These are phyloP conservation scores for Xylariaceae sp. DNA, from an alignment of 2,329 filamentous ascomycete species.

Conservation along the genomic window DNA sequence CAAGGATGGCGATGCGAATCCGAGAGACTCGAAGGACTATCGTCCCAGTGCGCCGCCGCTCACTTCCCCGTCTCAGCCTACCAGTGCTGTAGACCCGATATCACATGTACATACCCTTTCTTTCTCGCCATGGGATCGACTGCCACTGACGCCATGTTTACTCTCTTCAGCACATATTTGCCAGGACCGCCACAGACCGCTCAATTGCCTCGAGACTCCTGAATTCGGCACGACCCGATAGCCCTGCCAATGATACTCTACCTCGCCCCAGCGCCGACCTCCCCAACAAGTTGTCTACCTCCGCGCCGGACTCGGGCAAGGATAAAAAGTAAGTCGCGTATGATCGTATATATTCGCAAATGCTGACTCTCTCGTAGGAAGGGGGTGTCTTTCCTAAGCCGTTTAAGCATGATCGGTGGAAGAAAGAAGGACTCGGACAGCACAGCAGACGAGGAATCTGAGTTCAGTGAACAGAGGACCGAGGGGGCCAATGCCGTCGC, in stretches of 20 bases:
- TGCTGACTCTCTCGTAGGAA: constrained; percentile 53
- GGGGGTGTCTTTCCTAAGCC: constrained; percentile 83
- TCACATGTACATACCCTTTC: constrained; percentile 54
- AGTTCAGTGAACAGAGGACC: constrained; percentile 61
- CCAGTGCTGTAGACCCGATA: constrained; percentile 59
- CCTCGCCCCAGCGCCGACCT: constrained; percentile 41
- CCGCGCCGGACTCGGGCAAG: constrained; percentile 41
- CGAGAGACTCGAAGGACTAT: constrained; percentile 17
- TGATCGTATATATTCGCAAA: constrained; percentile 3
- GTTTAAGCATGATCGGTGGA: constrained; percentile 72
- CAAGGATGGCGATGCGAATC: constrained; percentile 24
- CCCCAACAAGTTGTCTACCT: constrained; percentile 31
- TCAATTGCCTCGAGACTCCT: constrained; percentile 45
- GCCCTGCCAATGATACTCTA: constrained; percentile 40
- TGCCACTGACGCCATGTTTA: constrained; percentile 3
- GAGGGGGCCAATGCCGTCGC: constrained; percentile 81
- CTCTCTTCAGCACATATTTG: constrained; percentile 43
- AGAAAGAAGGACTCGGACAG: constrained; percentile 61
- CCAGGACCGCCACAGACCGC: constrained; percentile 32
- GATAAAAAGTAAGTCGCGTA: constrained; percentile 60
- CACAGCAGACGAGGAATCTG: constrained; percentile 62
- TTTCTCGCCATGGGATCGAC: constrained; percentile 2
- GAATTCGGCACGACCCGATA: constrained; percentile 49
- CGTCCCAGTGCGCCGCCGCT: constrained; percentile 16
- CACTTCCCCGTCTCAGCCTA: constrained; percentile 14